Evolutionary conservation across 257 asterid species (phyloP).

Genomic region (Gentiana dahurica): DNA sequence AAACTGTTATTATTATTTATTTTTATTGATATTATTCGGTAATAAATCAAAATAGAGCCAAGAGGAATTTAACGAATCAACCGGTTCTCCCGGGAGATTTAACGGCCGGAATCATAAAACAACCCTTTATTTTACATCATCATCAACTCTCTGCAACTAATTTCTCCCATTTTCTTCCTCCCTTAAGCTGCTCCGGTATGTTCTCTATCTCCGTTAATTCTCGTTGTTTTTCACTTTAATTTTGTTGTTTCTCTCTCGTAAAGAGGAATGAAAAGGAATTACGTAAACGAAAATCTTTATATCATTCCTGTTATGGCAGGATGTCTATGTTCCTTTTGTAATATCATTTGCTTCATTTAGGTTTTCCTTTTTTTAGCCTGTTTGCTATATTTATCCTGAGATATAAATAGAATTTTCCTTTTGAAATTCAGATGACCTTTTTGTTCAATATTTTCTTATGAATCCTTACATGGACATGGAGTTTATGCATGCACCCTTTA

Average conservation of each 20-base stretch:
- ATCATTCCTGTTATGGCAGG: background rate
- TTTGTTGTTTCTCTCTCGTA: background rate
- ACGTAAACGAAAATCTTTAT: background rate
- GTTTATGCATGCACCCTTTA: background rate
- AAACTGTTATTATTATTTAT: too few relatives aligned
- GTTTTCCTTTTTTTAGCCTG: slow-evolving; percentile 26
- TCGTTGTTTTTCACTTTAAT: background rate
- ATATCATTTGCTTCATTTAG: slow-evolving; percentile 16
- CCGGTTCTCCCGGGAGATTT: slow-evolving; percentile 65
- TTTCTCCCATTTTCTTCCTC: background rate
- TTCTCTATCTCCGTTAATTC: slow-evolving; percentile 3
- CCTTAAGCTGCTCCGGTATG: slow-evolving; percentile 1
- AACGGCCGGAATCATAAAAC: slow-evolving; percentile 52
- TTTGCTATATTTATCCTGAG: slow-evolving; percentile 12
- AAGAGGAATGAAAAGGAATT: too few relatives aligned
- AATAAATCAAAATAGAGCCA: too few relatives aligned
- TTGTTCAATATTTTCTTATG: background rate
- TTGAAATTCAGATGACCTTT: background rate
- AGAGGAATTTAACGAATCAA: background rate
- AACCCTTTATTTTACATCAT: slow-evolving; percentile 12
- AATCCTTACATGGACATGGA: slow-evolving; percentile 2
- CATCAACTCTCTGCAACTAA: slow-evolving; percentile 1
- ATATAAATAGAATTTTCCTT: slow-evolving; percentile 10
- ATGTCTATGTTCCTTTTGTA: background rate
- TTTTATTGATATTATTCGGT: too few relatives aligned